Conservation (phyloP, 441 rosid species). For the Populus trichocarpa region DNA sequence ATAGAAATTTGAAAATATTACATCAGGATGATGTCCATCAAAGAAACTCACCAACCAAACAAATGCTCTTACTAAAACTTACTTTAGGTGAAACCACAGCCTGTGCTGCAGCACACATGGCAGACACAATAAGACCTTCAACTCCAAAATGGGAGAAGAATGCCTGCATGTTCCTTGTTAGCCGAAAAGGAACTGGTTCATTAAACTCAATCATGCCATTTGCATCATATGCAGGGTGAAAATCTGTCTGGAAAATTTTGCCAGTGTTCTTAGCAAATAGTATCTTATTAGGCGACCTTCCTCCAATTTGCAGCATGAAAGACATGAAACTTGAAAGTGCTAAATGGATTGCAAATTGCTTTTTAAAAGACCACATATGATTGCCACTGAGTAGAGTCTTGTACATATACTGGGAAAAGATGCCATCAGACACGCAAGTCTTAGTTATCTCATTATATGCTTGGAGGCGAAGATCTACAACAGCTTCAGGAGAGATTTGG, state of each 20-base stretch:
- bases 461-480: conserved; percentile 90
- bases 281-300: conserved; percentile 98
- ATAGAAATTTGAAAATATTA: too few relatives aligned
- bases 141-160: conserved; percentile 43
- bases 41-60: too few relatives aligned
- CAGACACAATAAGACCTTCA: too few relatives aligned
- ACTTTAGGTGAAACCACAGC: too few relatives aligned
- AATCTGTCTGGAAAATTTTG: conserved; percentile 93
- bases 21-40: too few relatives aligned
- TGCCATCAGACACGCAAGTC: conserved; percentile 59
- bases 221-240: conserved; percentile 93
- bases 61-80: too few relatives aligned
- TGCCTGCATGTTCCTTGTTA: conserved; percentile 95
- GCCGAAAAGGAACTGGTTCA: conserved; percentile 96
- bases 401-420: conserved; percentile 96
- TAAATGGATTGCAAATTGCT: conserved; percentile 92
- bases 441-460: conserved; percentile 84
- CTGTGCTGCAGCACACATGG: too few relatives aligned
- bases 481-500: conserved; percentile 81
- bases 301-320: conserved; percentile 91
- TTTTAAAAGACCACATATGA: conserved; percentile 97
- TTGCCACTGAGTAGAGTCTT: conserved; percentile 76
- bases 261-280: conserved; percentile 95
- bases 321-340: conserved; percentile 98
- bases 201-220: conserved; percentile 88